A percentile compares a stretch with the other conserved stretches of the same genome.
Evolutionary conservation across 306 rosid species (phyloP).

Genomic region (Ormosia semicastrata): DNA sequence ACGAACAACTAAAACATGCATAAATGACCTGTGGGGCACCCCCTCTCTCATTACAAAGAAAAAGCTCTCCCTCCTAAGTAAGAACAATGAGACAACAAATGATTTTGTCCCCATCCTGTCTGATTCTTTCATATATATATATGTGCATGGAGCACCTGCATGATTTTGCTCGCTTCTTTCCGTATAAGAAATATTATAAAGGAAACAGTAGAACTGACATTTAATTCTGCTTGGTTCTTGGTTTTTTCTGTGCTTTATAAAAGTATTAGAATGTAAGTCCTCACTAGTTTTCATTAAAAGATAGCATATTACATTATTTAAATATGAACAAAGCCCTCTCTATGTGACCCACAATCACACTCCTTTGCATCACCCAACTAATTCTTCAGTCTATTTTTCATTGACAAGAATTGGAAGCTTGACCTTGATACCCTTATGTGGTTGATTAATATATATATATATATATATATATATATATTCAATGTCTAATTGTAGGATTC

Average conservation of each 20-base stretch:
- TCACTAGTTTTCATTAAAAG: conserved; percentile 40
- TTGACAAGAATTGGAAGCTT: conserved; percentile 16
- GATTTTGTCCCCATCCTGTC: conserved; percentile 38
- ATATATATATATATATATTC: not conserved
- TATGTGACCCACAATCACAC: conserved; percentile 30
- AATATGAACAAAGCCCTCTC: conserved; percentile 29
- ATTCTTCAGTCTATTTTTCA: conserved; percentile 30
- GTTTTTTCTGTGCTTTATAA: conserved; percentile 25
- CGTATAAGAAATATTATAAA: not conserved
- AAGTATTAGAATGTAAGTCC: conserved; percentile 13
- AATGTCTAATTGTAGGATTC: conserved; percentile 30
- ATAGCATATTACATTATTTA: conserved; percentile 20
- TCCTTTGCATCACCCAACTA: conserved; percentile 30
- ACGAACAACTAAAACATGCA: conserved; percentile 25
- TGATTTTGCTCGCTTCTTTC: conserved; percentile 37
- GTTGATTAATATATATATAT: not conserved
- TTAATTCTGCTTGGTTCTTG: conserved; percentile 20
- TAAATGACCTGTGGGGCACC: conserved; percentile 39
- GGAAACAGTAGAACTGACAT: conserved; percentile 18
- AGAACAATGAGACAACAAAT: conserved; percentile 22
- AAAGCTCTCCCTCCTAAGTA: conserved; percentile 1
- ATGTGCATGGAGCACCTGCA: conserved; percentile 34
- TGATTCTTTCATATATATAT: conserved; percentile 30
- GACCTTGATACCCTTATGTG: conserved; percentile 8
- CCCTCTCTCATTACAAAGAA: conserved; percentile 39